A percentile compares a stretch with the other conserved stretches of the same genome.
phyloP scores from a whole-genome alignment of 805 yeast species.

The Priceomyces fermenticarens region DNA sequence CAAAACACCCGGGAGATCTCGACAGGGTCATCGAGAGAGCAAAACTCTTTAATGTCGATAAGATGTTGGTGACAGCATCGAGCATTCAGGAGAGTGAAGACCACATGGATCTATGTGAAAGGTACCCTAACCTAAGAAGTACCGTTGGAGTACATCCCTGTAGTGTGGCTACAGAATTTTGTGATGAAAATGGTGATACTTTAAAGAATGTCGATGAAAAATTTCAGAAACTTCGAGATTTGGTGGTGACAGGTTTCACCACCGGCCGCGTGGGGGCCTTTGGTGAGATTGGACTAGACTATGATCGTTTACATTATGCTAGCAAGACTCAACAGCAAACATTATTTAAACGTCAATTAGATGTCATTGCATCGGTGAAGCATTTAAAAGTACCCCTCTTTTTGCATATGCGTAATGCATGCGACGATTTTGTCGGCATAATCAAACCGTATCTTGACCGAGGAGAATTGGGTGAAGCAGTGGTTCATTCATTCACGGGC shows the following conservation, averaged over 20 bases:
- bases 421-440: conserved; percentile 69
- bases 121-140: conserved; percentile 40
- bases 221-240: conserved; percentile 43
- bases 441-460: conserved; percentile 59
- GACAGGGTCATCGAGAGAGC: conserved; percentile 67
- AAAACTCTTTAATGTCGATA: conserved; percentile 56
- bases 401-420: conserved; percentile 84
- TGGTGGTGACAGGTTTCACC: conserved; percentile 48
- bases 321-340: conserved; percentile 61
- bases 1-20: conserved; percentile 66
- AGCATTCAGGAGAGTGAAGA: conserved; percentile 60
- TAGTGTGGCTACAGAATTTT: conserved; percentile 52
- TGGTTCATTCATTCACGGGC: conserved; percentile 96
- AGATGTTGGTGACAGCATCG: conserved; percentile 82
- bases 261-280: conserved; percentile 67
- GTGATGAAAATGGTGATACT: conserved; percentile 17
- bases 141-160: conserved; percentile 98
- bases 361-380: conserved; percentile 45
- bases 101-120: conserved; percentile 56
- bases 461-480: conserved; percentile 56
- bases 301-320: conserved; percentile 81
- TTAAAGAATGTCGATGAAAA: conserved; percentile 36
- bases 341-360: conserved; percentile 73
- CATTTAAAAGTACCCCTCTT: conserved; percentile 69
- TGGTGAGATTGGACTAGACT: conserved; percentile 96